Evolutionary conservation across 306 rosid species (phyloP).

Genomic region (Citrullus amarus): DNA sequence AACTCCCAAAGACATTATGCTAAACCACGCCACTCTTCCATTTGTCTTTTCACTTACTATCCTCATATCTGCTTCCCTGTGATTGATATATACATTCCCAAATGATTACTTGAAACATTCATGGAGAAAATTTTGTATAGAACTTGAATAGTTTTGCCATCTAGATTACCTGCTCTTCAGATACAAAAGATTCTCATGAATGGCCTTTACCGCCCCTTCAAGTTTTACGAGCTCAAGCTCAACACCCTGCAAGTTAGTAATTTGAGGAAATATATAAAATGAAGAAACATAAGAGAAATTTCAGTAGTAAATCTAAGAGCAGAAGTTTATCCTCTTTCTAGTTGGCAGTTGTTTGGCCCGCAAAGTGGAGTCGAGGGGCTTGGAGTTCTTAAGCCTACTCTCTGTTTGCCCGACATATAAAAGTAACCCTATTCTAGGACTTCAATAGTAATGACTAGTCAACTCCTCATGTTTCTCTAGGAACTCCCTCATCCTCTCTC

Average conservation of each 20-base stretch:
- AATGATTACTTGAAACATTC: not conserved
- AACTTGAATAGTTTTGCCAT: not conserved
- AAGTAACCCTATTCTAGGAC: no score
- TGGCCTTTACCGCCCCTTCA: conserved; percentile 85
- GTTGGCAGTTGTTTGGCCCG: no score
- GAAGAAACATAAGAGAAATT: not conserved
- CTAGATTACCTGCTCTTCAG: conserved; percentile 62
- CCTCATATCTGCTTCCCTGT: conserved; percentile 90
- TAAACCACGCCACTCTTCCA: conserved; percentile 65
- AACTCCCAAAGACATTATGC: conserved; percentile 68
- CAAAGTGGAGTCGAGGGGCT: no score
- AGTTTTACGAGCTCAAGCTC: conserved; percentile 86
- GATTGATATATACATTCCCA: not conserved
- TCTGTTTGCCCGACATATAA: no score
- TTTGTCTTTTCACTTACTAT: conserved; percentile 68
- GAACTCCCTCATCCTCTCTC: no score
- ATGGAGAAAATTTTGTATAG: not conserved
- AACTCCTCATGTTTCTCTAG: no score
- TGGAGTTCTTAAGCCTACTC: no score
- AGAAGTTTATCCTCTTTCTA: not conserved
- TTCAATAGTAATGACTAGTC: no score
- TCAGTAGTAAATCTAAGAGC: not conserved
- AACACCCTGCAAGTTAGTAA: conserved; percentile 38
- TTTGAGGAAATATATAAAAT: not conserved
- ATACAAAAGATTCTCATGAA: conserved; percentile 68